phyloP scores from a whole-genome alignment of 2,329 filamentous ascomycete genomes.

The Talaromyces sp. region DNA sequence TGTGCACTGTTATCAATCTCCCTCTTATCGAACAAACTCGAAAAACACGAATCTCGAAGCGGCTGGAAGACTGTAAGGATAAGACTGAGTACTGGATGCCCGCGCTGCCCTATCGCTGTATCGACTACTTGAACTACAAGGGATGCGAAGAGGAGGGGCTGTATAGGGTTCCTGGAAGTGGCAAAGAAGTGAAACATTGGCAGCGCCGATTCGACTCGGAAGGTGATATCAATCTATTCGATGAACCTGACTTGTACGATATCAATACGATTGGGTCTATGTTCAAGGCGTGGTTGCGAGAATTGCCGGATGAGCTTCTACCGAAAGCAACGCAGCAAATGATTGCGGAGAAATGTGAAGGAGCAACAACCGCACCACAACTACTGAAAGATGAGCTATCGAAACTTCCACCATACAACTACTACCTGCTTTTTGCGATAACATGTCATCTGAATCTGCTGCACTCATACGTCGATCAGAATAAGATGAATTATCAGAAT shows the following conservation, averaged over 20 bases:
- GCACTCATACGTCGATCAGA: conserved; percentile 86
- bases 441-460: conserved; percentile 92
- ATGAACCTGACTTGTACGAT: conserved; percentile 83
- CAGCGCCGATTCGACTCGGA: conserved; percentile 88
- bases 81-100: conserved; percentile 99
- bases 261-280: conserved; percentile 96
- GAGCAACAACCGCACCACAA: conserved; percentile 76
- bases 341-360: conserved; percentile 74
- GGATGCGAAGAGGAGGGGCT: conserved; percentile 90
- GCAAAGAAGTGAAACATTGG: conserved; percentile 88
- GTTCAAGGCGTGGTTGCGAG: conserved; percentile 93
- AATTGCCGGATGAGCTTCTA: conserved; percentile 91
- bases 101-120: conserved; percentile 88
- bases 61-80: conserved; percentile 79
- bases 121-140: conserved; percentile 94
- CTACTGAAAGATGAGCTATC: conserved; percentile 87
- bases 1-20: conserved; percentile 78
- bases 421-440: conserved; percentile 95
- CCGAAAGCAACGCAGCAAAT: conserved; percentile 78
- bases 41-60: conserved; percentile 85
- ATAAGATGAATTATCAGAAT: conserved; percentile 97
- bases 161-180: conserved; percentile 87
- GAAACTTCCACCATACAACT: conserved; percentile 92
- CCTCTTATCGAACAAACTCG: conserved; percentile 86
- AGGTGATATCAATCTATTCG: conserved; percentile 84